A percentile compares a stretch with the other conserved stretches of the same genome.
phyloP scores from a whole-genome alignment of 1,139 yeast species.

The Taiozyma onychis region DNA sequence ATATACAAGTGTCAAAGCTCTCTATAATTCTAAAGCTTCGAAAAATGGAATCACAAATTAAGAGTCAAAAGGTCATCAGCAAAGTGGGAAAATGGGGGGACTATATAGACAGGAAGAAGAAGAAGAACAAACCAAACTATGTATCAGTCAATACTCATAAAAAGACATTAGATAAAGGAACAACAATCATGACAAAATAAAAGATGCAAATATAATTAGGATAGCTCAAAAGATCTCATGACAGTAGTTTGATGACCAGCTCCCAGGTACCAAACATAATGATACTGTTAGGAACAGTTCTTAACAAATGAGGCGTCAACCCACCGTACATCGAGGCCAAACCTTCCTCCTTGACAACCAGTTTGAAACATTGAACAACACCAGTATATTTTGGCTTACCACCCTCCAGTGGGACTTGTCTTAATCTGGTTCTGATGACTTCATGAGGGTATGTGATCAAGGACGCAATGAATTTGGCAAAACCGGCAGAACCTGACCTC shows the following conservation, averaged over 20 bases:
- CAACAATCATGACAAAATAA: background rate
- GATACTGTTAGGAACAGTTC: slow-evolving; percentile 97
- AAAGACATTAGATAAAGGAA: background rate
- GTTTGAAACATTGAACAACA: slow-evolving; percentile 74
- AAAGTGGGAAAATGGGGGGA: too few species aligned
- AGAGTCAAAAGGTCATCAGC: background rate
- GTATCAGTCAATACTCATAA: background rate
- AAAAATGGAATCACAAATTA: background rate
- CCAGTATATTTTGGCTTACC: slow-evolving; percentile 90
- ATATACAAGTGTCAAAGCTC: background rate
- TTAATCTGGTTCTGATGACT: slow-evolving; percentile 88
- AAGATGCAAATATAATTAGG: background rate
- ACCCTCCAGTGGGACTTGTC: slow-evolving; percentile 85
- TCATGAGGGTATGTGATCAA: slow-evolving; percentile 95
- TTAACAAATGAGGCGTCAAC: slow-evolving; percentile 87
- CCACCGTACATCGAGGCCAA: slow-evolving; percentile 94
- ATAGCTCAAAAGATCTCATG: slow-evolving; percentile 24
- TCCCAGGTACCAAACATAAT: slow-evolving; percentile 99
- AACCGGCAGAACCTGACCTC: slow-evolving; percentile 96
- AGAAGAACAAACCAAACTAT: background rate
- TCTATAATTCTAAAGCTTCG: background rate
- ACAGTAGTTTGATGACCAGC: slow-evolving; percentile 66
- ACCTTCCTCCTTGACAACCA: slow-evolving; percentile 88
- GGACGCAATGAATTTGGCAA: slow-evolving; percentile 91
- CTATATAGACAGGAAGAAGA: background rate